phyloP scores from a whole-genome alignment of 352 stramenopile species.

The Peronospora destructor region DNA sequence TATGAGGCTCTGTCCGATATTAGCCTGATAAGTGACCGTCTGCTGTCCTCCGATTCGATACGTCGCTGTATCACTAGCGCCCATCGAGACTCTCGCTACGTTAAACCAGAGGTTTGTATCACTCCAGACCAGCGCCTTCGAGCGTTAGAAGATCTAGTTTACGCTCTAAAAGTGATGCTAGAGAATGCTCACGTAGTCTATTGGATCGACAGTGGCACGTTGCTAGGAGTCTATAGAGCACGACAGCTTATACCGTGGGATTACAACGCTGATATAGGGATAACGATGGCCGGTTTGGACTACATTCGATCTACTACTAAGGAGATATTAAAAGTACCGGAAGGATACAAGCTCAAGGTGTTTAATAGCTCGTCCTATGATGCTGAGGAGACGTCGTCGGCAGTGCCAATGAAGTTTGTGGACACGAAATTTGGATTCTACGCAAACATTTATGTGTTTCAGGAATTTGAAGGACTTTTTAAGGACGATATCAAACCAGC shows the following conservation, averaged over 20 bases:
- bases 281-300: slow-evolving; percentile 24
- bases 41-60: slow-evolving; percentile 21
- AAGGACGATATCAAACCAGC: slow-evolving; percentile 21
- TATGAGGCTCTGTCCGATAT: slow-evolving; percentile 19
- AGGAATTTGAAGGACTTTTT: slow-evolving; percentile 30
- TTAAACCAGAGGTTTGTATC: slow-evolving; percentile 28
- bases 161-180: slow-evolving; percentile 30
- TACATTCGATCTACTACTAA: slow-evolving; percentile 15
- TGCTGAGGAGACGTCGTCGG: slow-evolving; percentile 19
- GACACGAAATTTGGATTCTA: slow-evolving; percentile 49
- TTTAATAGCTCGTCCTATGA: slow-evolving; percentile 36
- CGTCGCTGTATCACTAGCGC: slow-evolving; percentile 33
- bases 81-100: slow-evolving; percentile 35
- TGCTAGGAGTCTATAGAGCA: slow-evolving; percentile 44
- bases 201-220: slow-evolving; percentile 51
- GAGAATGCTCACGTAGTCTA: slow-evolving; percentile 34
- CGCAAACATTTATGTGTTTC: slow-evolving; percentile 43
- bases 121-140: slow-evolving; percentile 28
- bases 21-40: slow-evolving; percentile 7
- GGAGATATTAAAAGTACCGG: slow-evolving; percentile 20
- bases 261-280: slow-evolving; percentile 40
- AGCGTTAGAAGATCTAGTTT: slow-evolving; percentile 35
- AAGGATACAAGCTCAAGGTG: slow-evolving; percentile 39
- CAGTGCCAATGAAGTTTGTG: slow-evolving; percentile 35
- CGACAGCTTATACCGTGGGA: slow-evolving; percentile 44